A percentile compares a stretch with the other conserved stretches of the same genome.
Conservation (phyloP, 176 grass and related monocot species). For the Calamus simplicifolius region DNA sequence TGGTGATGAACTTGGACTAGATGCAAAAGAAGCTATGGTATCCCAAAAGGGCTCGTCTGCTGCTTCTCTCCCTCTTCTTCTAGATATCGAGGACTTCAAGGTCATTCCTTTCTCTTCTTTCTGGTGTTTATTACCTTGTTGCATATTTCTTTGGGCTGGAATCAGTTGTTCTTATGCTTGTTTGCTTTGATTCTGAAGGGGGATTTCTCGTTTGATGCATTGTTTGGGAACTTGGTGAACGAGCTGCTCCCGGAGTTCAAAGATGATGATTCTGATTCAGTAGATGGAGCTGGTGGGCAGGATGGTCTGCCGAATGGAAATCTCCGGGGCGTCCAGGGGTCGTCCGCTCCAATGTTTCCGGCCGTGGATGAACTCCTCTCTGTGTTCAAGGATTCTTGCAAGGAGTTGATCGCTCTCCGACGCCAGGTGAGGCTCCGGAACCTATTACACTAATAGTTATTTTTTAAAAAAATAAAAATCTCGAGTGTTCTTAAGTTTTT, state of each 20-base stretch:
- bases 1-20: too few relatives aligned
- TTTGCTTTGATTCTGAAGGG: constrained; percentile 30
- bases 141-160: background rate
- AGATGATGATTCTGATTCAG: constrained; percentile 32
- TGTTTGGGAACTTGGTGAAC: constrained; percentile 83
- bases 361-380: constrained; percentile 81
- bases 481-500: background rate
- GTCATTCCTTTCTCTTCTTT: constrained; percentile 10
- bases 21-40: constrained; percentile 23
- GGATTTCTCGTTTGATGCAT: constrained; percentile 87
- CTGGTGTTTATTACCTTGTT: background rate
- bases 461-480: too few relatives aligned
- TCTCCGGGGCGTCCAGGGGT: constrained; percentile 19
- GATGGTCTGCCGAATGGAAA: constrained; percentile 18
- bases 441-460: too few relatives aligned
- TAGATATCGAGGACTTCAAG: constrained; percentile 98
- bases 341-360: constrained; percentile 59
- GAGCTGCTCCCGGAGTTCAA: constrained; percentile 80
- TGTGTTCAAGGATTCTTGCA: constrained; percentile 96
- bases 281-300: constrained; percentile 21
- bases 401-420: constrained; percentile 92
- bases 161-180: background rate
- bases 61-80: constrained; percentile 65
- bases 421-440: constrained; percentile 36
- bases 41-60: constrained; percentile 30